A percentile compares a stretch with the other conserved stretches of the same genome.
Conservation (phyloP, 805 yeast genomes). For the Scheffersomyces coipomensis region DNA sequence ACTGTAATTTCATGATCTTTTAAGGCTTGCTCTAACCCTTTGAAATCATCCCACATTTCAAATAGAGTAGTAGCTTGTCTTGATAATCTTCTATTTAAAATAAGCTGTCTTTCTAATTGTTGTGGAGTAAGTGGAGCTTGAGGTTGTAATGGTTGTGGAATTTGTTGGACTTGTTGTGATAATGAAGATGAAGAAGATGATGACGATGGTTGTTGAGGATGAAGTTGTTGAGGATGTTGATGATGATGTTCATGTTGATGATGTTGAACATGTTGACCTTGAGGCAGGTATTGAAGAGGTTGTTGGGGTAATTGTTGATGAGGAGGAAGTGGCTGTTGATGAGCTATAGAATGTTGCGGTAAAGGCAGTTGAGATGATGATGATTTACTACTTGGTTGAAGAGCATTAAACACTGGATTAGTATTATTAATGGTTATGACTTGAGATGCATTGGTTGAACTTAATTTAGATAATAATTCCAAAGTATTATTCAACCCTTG, state of each 20-base stretch:
- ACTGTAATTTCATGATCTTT: constrained; percentile 20
- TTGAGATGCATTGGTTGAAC: constrained; percentile 2
- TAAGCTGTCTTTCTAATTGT: constrained; percentile 15
- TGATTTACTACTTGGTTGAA: not conserved
- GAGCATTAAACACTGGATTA: not conserved
- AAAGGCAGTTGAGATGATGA: not conserved
- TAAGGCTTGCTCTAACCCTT: constrained; percentile 21
- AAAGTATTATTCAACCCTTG: constrained; percentile 14
- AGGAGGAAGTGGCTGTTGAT: not conserved
- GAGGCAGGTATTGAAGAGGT: constrained; percentile 4
- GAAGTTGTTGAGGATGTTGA: not conserved
- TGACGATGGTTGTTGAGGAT: constrained; percentile 1
- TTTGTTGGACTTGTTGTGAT: not conserved
- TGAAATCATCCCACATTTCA: constrained; percentile 36
- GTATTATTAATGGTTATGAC: not conserved
- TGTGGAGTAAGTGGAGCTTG: constrained; percentile 6
- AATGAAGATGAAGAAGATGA: constrained; percentile 2
- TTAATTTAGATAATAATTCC: constrained; percentile 15
- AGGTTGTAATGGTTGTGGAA: constrained; percentile 1
- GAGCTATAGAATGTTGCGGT: too few species aligned
- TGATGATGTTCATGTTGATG: constrained; percentile 1
- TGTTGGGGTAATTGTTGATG: constrained; percentile 2
- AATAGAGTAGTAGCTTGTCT: constrained; percentile 25
- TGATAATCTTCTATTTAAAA: constrained; percentile 21
- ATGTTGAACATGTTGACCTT: not conserved